These are phyloP conservation scores for Metschnikowia dekortorum DNA, from an alignment of 805 yeast species.

Conservation along the genomic window DNA sequence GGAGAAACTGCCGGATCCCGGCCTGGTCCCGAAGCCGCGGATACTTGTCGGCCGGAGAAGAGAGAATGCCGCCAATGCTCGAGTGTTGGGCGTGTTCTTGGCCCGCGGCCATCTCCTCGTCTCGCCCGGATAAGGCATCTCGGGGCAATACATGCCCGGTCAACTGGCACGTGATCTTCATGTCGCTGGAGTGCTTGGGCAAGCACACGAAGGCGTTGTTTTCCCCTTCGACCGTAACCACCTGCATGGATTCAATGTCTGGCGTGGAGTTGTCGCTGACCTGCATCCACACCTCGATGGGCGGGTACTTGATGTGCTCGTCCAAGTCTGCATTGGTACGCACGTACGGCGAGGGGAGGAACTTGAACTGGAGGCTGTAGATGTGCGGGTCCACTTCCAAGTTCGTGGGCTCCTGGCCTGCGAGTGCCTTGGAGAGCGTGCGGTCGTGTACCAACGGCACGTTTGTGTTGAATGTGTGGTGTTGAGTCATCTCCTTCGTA, in stretches of 20 bases:
- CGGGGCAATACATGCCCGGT: constrained; percentile 28
- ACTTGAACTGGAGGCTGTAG: constrained; percentile 42
- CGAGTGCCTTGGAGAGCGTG: constrained; percentile 27
- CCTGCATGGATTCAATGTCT: constrained; percentile 35
- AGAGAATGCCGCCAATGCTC: constrained; percentile 9
- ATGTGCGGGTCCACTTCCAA: constrained; percentile 20
- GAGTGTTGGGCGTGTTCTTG: not conserved
- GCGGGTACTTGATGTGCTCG: constrained; percentile 39
- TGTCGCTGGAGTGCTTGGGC: constrained; percentile 40
- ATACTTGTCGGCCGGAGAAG: constrained; percentile 23
- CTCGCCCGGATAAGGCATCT: not conserved
- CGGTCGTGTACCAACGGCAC: constrained; percentile 30
- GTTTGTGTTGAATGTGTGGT: constrained; percentile 30
- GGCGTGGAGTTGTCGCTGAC: constrained; percentile 34
- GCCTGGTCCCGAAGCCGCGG: constrained; percentile 35
- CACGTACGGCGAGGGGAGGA: constrained; percentile 42
- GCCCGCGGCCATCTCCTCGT: not conserved
- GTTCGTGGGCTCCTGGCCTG: constrained; percentile 12
- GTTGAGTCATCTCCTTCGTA: not conserved
- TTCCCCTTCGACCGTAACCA: constrained; percentile 45
- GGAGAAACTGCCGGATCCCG: constrained; percentile 39
- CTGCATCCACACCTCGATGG: constrained; percentile 54
- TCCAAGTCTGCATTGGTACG: constrained; percentile 5
- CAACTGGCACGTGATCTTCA: constrained; percentile 40
- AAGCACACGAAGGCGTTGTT: constrained; percentile 37